These are phyloP conservation scores for Colletotrichum simmondsii DNA, from an alignment of 2,329 filamentous ascomycete species.

Conservation along the genomic window DNA sequence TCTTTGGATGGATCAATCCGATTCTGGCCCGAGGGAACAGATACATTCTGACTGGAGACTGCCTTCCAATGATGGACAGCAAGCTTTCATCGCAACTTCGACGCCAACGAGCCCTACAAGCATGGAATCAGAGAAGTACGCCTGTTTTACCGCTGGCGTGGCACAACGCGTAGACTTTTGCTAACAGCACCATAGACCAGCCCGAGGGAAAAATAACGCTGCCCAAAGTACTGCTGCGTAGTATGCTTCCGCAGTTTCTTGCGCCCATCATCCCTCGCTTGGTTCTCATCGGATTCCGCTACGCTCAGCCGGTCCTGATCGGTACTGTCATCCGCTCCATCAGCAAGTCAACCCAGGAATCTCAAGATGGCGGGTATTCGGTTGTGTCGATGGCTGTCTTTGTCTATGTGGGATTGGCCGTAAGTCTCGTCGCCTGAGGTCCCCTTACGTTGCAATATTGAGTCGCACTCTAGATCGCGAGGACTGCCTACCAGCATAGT, in stretches of 20 bases:
- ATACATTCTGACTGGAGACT: background rate
- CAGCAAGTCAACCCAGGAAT: background rate
- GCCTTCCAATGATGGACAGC: background rate
- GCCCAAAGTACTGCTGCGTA: background rate
- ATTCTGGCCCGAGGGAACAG: background rate
- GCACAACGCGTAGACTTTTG: background rate
- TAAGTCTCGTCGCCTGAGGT: background rate
- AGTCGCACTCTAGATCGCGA: background rate
- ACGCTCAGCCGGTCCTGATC: slow-evolving; percentile 19
- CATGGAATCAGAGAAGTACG: slow-evolving; percentile 22
- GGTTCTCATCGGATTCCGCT: slow-evolving; percentile 14
- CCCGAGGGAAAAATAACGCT: slow-evolving; percentile 7
- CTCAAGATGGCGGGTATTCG: background rate
- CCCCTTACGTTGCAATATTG: background rate
- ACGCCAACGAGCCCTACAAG: background rate
- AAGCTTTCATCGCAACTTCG: background rate
- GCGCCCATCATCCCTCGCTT: slow-evolving; percentile 8
- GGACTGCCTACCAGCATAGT: background rate
- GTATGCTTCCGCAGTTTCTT: background rate
- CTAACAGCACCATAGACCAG: slow-evolving; percentile 1
- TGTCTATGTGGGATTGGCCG: slow-evolving; percentile 17
- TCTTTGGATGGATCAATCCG: slow-evolving; percentile 28
- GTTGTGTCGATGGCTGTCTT: background rate
- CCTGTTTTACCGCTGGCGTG: background rate
- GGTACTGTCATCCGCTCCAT: slow-evolving; percentile 4